Percentiles rank a stretch among this genome's conserved stretches.
Evolutionary conservation across 805 yeast species (phyloP).

Genomic region (Cyberlindnera euphorbiiphila): DNA sequence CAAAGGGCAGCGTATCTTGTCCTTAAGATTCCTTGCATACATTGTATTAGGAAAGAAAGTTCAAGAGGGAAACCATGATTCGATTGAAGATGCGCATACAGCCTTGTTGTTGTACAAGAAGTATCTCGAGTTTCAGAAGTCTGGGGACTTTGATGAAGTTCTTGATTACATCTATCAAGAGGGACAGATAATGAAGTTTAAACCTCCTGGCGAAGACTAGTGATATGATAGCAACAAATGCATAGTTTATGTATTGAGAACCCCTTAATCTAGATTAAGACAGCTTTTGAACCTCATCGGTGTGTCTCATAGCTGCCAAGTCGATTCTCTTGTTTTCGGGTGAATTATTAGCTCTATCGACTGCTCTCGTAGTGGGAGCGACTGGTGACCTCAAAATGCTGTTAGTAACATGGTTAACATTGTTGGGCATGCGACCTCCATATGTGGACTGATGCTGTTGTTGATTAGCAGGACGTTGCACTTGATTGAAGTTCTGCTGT

Average conservation of each 20-base stretch:
- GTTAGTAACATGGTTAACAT: too few relatives aligned
- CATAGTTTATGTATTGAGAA: too few relatives aligned
- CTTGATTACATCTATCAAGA: constrained; percentile 68
- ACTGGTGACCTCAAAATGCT: constrained; percentile 16
- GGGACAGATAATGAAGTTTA: constrained; percentile 39
- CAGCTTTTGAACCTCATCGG: constrained; percentile 25
- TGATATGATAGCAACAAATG: constrained; percentile 2
- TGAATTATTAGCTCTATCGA: constrained; percentile 30
- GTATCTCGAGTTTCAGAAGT: constrained; percentile 56
- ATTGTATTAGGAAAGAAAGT: constrained; percentile 68
- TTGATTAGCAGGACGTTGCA: constrained; percentile 12
- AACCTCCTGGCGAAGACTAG: constrained; percentile 26
- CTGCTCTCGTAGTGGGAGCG: constrained; percentile 40
- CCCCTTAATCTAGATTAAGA: too few relatives aligned
- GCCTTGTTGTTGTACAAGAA: constrained; percentile 76
- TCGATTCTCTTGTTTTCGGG: constrained; percentile 26
- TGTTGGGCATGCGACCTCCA: constrained; percentile 6
- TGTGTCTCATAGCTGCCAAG: constrained; percentile 22
- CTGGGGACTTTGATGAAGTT: constrained; percentile 56
- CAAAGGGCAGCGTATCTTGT: constrained; percentile 71
- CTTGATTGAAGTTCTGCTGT: constrained; percentile 11
- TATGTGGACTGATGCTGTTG: constrained; percentile 10
- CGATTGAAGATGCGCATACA: constrained; percentile 91
- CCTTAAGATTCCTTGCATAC: constrained; percentile 84
- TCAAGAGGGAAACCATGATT: constrained; percentile 93